Percentiles rank a stretch among this genome's conserved stretches.
These are phyloP conservation scores for Nowakowskiella sp. DNA, from an alignment of 192 early-diverging fungal genomes.

Conservation along the genomic window DNA sequence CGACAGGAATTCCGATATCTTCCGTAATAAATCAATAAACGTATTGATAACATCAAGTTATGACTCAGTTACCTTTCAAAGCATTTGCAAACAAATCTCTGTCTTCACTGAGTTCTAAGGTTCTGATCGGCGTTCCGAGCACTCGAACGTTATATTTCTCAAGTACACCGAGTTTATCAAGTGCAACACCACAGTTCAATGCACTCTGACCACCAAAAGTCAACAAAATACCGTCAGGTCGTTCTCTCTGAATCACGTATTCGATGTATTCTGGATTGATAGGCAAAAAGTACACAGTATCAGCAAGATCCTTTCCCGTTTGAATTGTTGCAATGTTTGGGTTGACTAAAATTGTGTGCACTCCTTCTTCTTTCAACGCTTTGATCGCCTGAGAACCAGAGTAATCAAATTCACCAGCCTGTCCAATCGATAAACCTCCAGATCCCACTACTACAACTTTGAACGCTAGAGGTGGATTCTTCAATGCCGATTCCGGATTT, in stretches of 20 bases:
- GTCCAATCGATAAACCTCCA: conserved; percentile 91
- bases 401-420: conserved; percentile 99
- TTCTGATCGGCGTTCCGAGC: conserved; percentile 89
- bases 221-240: conserved; percentile 89
- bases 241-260: conserved; percentile 86
- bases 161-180: conserved; percentile 75
- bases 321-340: conserved; percentile 99
- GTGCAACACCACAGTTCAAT: conserved; percentile 87
- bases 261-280: conserved; percentile 86
- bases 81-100: conserved; percentile 92
- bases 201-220: conserved; percentile 98
- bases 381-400: conserved; percentile 98
- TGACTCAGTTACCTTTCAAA: conserved; percentile 61
- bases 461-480: conserved; percentile 19
- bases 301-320: conserved; percentile 86
- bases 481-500: conserved; percentile 1
- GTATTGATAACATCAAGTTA: not conserved
- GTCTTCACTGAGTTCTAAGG: conserved; percentile 86
- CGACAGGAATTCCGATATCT: conserved; percentile 81
- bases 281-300: conserved; percentile 92
- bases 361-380: conserved; percentile 81
- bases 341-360: conserved; percentile 94
- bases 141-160: conserved; percentile 79
- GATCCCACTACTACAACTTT: conserved; percentile 93
- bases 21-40: not conserved